Percentiles rank a stretch among this genome's conserved stretches.
These are phyloP conservation scores for Beauveria sp. DNA, from an alignment of 2,329 filamentous ascomycete genomes.

Conservation along the genomic window DNA sequence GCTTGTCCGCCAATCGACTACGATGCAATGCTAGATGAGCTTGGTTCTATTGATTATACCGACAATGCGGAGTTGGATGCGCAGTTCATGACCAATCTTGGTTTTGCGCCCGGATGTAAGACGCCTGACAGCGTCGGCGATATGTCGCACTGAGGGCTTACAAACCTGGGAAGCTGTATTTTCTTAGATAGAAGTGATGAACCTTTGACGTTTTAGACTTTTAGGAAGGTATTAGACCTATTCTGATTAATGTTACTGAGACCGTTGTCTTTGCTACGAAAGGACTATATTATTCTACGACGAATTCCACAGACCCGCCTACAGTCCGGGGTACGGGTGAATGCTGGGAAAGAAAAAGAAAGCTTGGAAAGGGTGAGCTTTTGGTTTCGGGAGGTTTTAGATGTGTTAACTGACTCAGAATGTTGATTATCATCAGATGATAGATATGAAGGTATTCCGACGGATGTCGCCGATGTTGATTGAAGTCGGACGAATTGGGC, in stretches of 20 bases:
- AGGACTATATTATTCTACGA: too few relatives aligned
- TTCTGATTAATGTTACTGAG: not conserved
- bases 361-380: too few relatives aligned
- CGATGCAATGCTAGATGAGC: constrained; percentile 44
- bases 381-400: too few relatives aligned
- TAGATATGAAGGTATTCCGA: too few relatives aligned
- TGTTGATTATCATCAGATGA: too few relatives aligned
- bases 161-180: not conserved
- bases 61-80: constrained; percentile 46
- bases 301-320: not conserved
- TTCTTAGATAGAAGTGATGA: not conserved
- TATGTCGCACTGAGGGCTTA: constrained; percentile 19
- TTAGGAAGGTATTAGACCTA: not conserved
- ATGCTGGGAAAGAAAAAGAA: not conserved
- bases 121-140: constrained; percentile 36
- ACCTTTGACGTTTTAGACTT: not conserved
- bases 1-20: constrained; percentile 32
- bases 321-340: not conserved
- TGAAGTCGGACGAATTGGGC: too few relatives aligned
- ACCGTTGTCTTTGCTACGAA: not conserved
- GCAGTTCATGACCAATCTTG: constrained; percentile 60
- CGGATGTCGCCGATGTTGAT: too few relatives aligned
- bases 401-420: too few relatives aligned
- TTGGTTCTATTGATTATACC: constrained; percentile 41
- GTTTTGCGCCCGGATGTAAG: constrained; percentile 55